Base-by-base conservation (phyloP, 345 rosid genomes). In the Hirschfeldia incana region DNA sequence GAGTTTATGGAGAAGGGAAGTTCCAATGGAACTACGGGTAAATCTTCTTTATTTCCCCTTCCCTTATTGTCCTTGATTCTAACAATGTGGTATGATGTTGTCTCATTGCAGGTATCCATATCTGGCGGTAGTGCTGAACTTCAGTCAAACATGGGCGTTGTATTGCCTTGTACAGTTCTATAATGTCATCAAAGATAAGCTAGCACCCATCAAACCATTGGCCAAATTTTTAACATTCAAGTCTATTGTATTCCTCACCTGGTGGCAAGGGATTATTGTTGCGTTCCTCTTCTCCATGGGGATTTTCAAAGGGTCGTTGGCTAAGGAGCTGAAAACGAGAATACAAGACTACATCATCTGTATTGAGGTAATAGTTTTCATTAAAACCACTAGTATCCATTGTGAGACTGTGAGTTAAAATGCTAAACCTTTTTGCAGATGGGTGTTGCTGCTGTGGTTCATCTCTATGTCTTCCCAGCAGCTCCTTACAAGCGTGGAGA, bases 211-310 rank as follows among this genome's bases (percentile, higher is more conserved):
- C 66, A 95, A 88, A 85, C 99, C 98, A 27, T 74, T 95, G 83
- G 98, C 99, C 72, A 95, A 95, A 87, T 95, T 95, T 66, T 73
- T 95, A 80, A 91, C 97, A 32, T 90, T 95, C 84, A 95, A 95
- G 85, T 95, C 99, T 37, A 95, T 95, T 55, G 96, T 95, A n/a
- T 95, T 95, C 87, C 89, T 95, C 77, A 95, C 99, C 28, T 95
- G 99, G 99, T 95, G 99, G 99, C 98, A 95, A 95, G 99, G 99
- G 49, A 78, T 95, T 17, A 85, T 92, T n/a, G 87, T 95, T 72
- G 98, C 99, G 30, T 93, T 95, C 87, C 97, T 95, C 78, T 91
- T 90, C 84, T 88, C 94, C n/a, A 80, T 90, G 81, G 99, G 99
- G 75, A 89, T 85, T 51, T 88, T 95, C 73, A 95, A 84, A 76